Base-by-base conservation (phyloP, 192 early-diverging fungal species). In the Chytriomyces sp. region DNA sequence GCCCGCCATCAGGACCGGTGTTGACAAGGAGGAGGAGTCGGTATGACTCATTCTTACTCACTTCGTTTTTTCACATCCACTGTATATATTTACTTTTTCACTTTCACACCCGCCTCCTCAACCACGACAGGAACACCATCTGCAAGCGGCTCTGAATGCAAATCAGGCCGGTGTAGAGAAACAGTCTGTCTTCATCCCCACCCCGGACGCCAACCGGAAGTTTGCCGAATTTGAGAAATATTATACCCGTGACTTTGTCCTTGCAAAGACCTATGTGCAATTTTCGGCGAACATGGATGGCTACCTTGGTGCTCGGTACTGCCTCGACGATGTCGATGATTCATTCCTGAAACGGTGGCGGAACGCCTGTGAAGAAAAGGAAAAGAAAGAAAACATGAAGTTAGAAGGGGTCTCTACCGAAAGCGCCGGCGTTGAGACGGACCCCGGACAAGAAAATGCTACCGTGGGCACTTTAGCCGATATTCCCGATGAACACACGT, bases 281-380 rank as follows among this genome's bases (percentile, higher is more conserved):
- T 98, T 94, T 73, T 94, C 95, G 7, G 88, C 93, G 8, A 89
- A 91, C 0, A 91, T 96, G 44, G 96, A 98, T 79, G 96, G 97
- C 53, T 89, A 88, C 77, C 91, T 93, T 60, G 94, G 93, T 28
- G 92, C 92, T 53, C 85, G 91, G 60, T 99, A 97, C 84, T 94
- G 93, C 77, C 85, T 97, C 80, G 94, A 95, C 77, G 95, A 96
- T 47, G 90, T 87, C 6, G 97, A 99, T 80, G 86, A 88, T 16
- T 82, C 50, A n/a, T 79, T 68, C 50, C 50, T 79, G 69, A 49
- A 26, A 50, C 45, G 72, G 47, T 99, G 92, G 91, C 81, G 93
- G n/a, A 53, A 47, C 5, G 79, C 49, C 45, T 46, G 65, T 48
- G 28, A 47, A 45, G 45, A 57, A 57, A 63, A 73, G 53, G 59